phyloP scores from a whole-genome alignment of 352 stramenopile species.

The Phytophthora pisi region DNA sequence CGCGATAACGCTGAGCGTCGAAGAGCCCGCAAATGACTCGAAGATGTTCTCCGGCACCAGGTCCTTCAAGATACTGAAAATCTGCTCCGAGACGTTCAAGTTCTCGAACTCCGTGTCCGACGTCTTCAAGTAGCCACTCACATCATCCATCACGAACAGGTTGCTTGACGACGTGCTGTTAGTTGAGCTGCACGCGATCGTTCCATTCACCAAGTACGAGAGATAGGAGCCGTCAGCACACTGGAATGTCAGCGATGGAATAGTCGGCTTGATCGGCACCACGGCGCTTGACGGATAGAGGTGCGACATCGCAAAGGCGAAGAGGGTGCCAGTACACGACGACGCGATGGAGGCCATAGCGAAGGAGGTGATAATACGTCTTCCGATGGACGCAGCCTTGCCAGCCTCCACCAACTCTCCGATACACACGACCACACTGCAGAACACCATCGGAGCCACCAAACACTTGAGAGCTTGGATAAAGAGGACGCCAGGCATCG shows the following conservation, averaged over 20 bases:
- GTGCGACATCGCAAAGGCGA: conserved; percentile 53
- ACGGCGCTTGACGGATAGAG: conserved; percentile 37
- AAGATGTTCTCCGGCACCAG: conserved; percentile 81
- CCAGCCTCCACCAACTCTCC: conserved; percentile 59
- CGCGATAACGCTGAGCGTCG: conserved; percentile 75
- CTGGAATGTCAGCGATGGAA: conserved; percentile 44
- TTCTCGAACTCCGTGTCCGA: conserved; percentile 42
- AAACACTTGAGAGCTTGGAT: conserved; percentile 69
- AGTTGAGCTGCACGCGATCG: conserved; percentile 47
- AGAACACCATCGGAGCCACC: conserved; percentile 75
- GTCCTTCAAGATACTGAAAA: conserved; percentile 69
- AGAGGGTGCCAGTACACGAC: conserved; percentile 47
- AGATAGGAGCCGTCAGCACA: conserved; percentile 59
- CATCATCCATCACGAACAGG: conserved; percentile 66
- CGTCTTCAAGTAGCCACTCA: conserved; percentile 47
- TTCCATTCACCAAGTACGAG: conserved; percentile 34
- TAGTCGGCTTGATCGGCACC: conserved; percentile 26
- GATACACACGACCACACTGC: conserved; percentile 66
- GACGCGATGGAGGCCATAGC: conserved; percentile 52
- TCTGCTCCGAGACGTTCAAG: conserved; percentile 69
- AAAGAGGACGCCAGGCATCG: conserved; percentile 65
- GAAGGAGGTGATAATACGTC: conserved; percentile 55
- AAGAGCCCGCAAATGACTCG: conserved; percentile 53
- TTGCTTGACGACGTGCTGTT: conserved; percentile 35
- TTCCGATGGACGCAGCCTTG: conserved; percentile 59